Conservation (phyloP, 495 filamentous ascomycete species). For the Hypomontagnella monticulosa region DNA sequence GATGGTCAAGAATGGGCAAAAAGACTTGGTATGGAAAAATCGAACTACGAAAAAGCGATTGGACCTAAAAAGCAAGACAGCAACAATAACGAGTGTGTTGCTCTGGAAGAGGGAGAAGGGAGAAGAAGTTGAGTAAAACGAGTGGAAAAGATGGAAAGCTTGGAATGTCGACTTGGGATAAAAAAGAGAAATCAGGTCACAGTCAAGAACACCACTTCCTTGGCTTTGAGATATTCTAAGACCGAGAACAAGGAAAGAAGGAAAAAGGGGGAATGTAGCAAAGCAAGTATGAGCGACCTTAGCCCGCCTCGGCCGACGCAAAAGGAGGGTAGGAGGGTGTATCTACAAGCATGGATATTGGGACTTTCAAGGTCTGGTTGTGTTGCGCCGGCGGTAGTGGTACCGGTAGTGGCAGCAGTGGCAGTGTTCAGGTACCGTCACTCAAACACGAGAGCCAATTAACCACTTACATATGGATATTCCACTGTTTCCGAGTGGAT, state of each 20-base stretch:
- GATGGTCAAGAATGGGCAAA: constrained; percentile 18
- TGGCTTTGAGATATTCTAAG: constrained; percentile 26
- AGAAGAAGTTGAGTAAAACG: constrained; percentile 33
- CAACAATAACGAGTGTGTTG: constrained; percentile 54
- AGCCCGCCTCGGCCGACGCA: neutral
- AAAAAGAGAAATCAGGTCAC: constrained; percentile 30
- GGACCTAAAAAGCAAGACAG: constrained; percentile 44
- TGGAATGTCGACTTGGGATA: constrained; percentile 29
- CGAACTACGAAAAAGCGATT: constrained; percentile 40
- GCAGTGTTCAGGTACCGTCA: no score
- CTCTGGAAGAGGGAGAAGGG: constrained; percentile 41
- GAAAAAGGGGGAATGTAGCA: constrained; percentile 19
- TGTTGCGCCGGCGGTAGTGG: no score
- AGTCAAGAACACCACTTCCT: constrained; percentile 22
- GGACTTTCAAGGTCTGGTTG: no score
- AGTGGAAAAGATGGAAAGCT: constrained; percentile 24
- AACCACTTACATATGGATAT: neutral
- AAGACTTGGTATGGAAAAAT: constrained; percentile 21
- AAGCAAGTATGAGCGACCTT: constrained; percentile 28
- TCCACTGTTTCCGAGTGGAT: neutral
- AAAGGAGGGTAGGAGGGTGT: constrained; percentile 37
- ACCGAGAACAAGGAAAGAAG: constrained; percentile 32
- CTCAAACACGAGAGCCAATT: no score
- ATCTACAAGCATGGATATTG: constrained; percentile 19
- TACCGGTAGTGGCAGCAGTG: no score